Evolutionary conservation across 2,329 filamentous ascomycete species (phyloP), one percentile per base, ranked within the genome.

Genomic region (Exserohilum turcica): DNA sequence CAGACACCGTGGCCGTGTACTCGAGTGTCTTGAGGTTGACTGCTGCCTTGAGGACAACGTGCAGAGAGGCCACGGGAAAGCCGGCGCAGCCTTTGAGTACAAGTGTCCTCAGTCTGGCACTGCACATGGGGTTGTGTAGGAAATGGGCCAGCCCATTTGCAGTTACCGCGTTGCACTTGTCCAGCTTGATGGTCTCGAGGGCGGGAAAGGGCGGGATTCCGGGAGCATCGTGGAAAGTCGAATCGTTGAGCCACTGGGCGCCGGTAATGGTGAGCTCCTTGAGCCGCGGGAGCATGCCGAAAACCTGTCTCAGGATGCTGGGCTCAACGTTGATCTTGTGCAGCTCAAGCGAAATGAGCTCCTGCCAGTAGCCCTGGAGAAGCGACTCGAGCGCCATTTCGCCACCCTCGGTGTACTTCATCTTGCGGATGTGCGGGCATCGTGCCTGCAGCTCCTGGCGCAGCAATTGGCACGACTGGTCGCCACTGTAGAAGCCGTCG

Each of bases 341-440:
- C 31, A 94, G 77, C 71, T 93, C 90, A 43, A 94, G 71, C 8
- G 90, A 85, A 73, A 92, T 87, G 10, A 94, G 80, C 38, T 84
- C 81, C 40, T 81, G 80, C 90, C 90, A 94, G 45, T 78, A 84
- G 56, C 84, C 86, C 53, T 82, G 81, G 6, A 85, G 82, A 35
- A 97, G 79, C 48, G 83, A 79, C 64, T 91, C 85, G 50, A 97
- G 82, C 66, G 87, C 89, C 51, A 84, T 84, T 77, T 97, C 93
- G 1, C 90, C 84, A 10, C 93, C 93, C 40, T 80, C 79, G 48
- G 85, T 82, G 76, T 95, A 97, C 48, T 85, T 88, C 91, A 96
- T 97, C 76, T 94, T 94, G 60, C 91, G 85, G 49, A 97, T 81
- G 68, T 93, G 86, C 9, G 88, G 86, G 72, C 93, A 97, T 44